A percentile compares a stretch with the other conserved stretches of the same genome.
Conservation (phyloP, 495 filamentous ascomycete species). For the Annulohypoxylon bovei region DNA sequence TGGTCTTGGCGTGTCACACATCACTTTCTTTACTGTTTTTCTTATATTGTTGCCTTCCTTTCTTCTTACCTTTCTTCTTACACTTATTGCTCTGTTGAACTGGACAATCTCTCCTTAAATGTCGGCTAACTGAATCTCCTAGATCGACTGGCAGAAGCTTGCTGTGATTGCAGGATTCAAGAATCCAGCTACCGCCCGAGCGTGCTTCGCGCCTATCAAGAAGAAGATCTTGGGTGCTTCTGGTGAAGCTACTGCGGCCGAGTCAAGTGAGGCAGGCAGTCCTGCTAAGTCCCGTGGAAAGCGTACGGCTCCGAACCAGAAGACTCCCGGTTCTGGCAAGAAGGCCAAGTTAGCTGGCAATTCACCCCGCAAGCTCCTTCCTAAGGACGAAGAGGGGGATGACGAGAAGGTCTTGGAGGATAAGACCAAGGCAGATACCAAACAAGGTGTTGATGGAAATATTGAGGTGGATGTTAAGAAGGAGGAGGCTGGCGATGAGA, state of each 20-base stretch:
- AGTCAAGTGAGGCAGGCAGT: neutral
- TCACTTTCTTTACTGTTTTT: neutral
- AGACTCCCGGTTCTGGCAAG: conserved; percentile 6
- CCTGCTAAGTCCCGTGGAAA: conserved; percentile 11
- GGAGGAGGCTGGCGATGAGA: neutral
- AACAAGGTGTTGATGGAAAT: neutral
- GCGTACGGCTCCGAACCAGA: neutral
- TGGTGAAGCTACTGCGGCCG: neutral
- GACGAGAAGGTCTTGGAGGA: neutral
- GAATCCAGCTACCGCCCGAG: conserved; percentile 17
- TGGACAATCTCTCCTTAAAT: neutral
- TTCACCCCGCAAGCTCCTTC: neutral
- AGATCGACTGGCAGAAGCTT: conserved; percentile 36
- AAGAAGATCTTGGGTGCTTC: conserved; percentile 23
- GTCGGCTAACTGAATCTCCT: neutral
- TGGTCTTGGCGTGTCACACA: neutral
- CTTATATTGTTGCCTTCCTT: neutral
- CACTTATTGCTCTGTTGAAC: neutral
- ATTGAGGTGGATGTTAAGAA: neutral
- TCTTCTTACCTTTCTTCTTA: neutral
- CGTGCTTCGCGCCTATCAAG: conserved; percentile 27
- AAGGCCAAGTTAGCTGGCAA: conserved; percentile 8
- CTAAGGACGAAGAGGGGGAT: neutral
- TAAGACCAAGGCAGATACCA: neutral
- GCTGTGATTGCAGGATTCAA: conserved; percentile 30